Evolutionary conservation across 768 basidiomycete species (phyloP), one percentile per base, ranked within the genome.

Genomic region (Lentinula detonsa): DNA sequence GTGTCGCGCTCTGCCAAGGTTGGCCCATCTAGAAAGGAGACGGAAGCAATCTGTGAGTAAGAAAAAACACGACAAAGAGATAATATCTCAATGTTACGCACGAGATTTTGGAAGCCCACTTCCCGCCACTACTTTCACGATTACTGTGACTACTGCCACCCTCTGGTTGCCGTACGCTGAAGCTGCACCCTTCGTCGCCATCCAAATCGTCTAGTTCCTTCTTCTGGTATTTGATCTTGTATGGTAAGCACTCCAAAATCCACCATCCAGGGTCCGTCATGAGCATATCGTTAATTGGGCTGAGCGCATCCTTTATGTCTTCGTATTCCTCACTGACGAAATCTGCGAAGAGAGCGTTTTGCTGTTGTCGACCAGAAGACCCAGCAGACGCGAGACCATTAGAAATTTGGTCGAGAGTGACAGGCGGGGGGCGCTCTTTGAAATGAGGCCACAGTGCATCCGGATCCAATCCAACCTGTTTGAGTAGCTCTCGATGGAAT

Each of bases 241-340:
- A 72, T 1, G 80, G 80, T 2, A 81, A 51, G 42, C 76, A 55
- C 69, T 91, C 89, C 35, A 91, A 71, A 21, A 85, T 63, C 89
- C 90, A 91, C 90, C 89, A 91, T 0, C 53, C 58, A 45, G 65
- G 74, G 23, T 72, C 63, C 3, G 74, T 66, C 21, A 70, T 64
- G 34, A 91, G 77, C 74, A 87, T 79, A 69, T 91, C 88, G 59
- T 84, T 82, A 4, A 77, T 67, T 0, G 72, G 74, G 53, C 74
- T 76, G 18, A 81, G 64, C n/a, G 83, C 82, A 61, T 90, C 88
- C 1, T 70, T 73, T n/a, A 84, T 65, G 46, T 89, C 87, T 66
- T 88, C 87, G 31, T 84, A 77, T 64, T 86, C 87, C 66, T 89
- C 81, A 42, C 35, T 48, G 28, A 48, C 13, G 21, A 59, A 67